A percentile compares a stretch with the other conserved stretches of the same genome.
phyloP scores from a whole-genome alignment of 2,329 filamentous ascomycete genomes.

The Nannizziopsis barbatae region DNA sequence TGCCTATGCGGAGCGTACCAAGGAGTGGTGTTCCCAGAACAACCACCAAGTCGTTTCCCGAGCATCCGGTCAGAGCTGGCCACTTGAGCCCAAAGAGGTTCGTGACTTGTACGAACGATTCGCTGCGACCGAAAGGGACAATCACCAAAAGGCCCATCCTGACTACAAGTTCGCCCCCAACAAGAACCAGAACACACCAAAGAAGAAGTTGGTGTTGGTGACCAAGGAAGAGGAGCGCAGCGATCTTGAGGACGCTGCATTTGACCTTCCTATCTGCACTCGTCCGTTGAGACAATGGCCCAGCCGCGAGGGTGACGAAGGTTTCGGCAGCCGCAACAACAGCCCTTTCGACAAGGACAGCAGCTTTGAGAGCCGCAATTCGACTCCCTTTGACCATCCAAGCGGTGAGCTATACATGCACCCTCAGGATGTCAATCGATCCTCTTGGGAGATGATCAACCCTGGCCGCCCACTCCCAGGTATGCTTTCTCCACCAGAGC shows the following conservation, averaged over 20 bases:
- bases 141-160: slow-evolving; percentile 76
- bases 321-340: slow-evolving; percentile 25
- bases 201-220: slow-evolving; percentile 40
- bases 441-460: slow-evolving; percentile 43
- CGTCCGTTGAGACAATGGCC: slow-evolving; percentile 19
- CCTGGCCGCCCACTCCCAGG: slow-evolving; percentile 40
- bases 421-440: slow-evolving; percentile 25
- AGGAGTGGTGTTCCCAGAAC: slow-evolving; percentile 67
- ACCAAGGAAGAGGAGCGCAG: slow-evolving; percentile 33
- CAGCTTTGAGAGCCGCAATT: slow-evolving; percentile 14
- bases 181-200: slow-evolving; percentile 45
- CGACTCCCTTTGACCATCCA: slow-evolving; percentile 13
- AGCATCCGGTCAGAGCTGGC: slow-evolving; percentile 80
- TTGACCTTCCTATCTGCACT: slow-evolving; percentile 17
- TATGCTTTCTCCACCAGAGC: slow-evolving; percentile 36
- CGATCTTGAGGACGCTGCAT: slow-evolving; percentile 28
- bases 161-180: slow-evolving; percentile 89
- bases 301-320: slow-evolving; percentile 22
- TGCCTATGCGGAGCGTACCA: slow-evolving; percentile 77
- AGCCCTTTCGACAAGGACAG: slow-evolving; percentile 26
- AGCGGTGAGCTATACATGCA: slow-evolving; percentile 12
- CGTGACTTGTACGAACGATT: slow-evolving; percentile 65
- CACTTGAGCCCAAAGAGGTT: slow-evolving; percentile 61
- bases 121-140: slow-evolving; percentile 68
- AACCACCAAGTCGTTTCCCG: slow-evolving; percentile 90